Evolutionary conservation across 2,329 filamentous ascomycete species (phyloP).

Genomic region (Cladosporium sp.): DNA sequence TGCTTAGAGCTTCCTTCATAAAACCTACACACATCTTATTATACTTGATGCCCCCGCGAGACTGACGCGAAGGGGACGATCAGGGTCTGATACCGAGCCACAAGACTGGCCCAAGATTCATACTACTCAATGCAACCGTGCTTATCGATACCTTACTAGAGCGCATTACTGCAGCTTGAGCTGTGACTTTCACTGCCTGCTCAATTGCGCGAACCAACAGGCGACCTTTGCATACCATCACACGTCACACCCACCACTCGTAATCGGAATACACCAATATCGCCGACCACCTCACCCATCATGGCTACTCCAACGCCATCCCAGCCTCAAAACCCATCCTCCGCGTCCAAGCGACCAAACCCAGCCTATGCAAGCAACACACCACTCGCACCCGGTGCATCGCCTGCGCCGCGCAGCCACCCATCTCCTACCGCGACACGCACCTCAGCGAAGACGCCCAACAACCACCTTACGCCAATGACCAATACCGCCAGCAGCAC

Average conservation of each 20-base stretch:
- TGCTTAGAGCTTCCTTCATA: not conserved
- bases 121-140: not conserved
- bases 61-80: not conserved
- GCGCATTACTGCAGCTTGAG: not conserved
- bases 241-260: not conserved
- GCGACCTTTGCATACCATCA: not conserved
- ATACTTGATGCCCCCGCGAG: not conserved
- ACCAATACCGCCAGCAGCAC: constrained; percentile 29
- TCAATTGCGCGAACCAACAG: not conserved
- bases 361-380: constrained; percentile 31
- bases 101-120: not conserved
- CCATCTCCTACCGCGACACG: constrained; percentile 34
- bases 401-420: constrained; percentile 41
- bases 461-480: constrained; percentile 35
- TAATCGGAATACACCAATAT: not conserved
- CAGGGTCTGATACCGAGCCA: not conserved
- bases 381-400: constrained; percentile 44
- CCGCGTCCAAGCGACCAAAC: constrained; percentile 35
- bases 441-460: constrained; percentile 43
- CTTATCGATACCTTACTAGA: not conserved
- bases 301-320: constrained; percentile 35
- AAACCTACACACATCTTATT: not conserved
- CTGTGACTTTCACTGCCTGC: not conserved
- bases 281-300: not conserved
- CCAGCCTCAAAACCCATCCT: constrained; percentile 28